A percentile compares a stretch with the other conserved stretches of the same genome.
phyloP scores from a whole-genome alignment of 495 filamentous ascomycete genomes.

The Friedmanniomyces endolithicus region DNA sequence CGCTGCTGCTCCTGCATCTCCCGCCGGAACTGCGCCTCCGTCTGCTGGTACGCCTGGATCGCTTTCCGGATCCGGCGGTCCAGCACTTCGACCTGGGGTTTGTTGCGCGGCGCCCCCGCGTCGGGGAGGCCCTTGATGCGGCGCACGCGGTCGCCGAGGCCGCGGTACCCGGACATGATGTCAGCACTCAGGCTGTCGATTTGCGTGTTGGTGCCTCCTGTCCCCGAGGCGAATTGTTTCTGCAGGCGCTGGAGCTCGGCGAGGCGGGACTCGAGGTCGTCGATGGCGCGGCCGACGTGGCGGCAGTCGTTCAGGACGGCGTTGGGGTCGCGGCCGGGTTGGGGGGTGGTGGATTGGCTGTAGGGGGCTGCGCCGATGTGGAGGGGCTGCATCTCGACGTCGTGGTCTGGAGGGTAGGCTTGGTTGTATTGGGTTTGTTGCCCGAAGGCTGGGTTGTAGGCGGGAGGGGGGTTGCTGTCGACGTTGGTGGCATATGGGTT shows the following conservation, averaged over 20 bases:
- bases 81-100: constrained; percentile 63
- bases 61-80: constrained; percentile 66
- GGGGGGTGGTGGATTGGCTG: constrained; percentile 6
- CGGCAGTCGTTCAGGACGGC: constrained; percentile 71
- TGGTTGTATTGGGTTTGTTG: constrained; percentile 3
- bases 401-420: constrained; percentile 4
- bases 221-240: constrained; percentile 43
- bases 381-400: constrained; percentile 34
- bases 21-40: constrained; percentile 64
- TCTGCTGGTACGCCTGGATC: constrained; percentile 64
- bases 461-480: constrained; percentile 23
- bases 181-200: constrained; percentile 50
- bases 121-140: constrained; percentile 68
- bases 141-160: constrained; percentile 60
- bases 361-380: constrained; percentile 4
- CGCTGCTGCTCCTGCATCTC: constrained; percentile 69
- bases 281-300: constrained; percentile 63
- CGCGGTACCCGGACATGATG: constrained; percentile 69
- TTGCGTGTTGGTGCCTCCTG: constrained; percentile 42
- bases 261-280: constrained; percentile 56
- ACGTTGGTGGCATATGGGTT: constrained; percentile 48
- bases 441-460: constrained; percentile 18
- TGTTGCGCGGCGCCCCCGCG: constrained; percentile 53
- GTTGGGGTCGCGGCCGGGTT: constrained; percentile 38
- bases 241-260: constrained; percentile 47